These are phyloP conservation scores for Gossypium davidsonii DNA, from an alignment of 441 rosid genomes.

Conservation along the genomic window DNA sequence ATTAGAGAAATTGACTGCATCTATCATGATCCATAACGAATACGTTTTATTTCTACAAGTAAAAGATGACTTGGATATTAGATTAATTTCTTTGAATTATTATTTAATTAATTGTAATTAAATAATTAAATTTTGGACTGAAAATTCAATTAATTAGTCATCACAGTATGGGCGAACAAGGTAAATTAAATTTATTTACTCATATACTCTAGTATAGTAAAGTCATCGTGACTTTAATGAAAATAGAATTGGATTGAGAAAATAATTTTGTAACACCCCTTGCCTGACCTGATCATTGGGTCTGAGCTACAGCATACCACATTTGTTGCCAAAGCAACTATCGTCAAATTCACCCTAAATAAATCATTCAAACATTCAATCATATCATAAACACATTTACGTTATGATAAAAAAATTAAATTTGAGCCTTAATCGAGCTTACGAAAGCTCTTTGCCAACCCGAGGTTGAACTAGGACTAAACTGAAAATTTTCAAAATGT, in stretches of 20 bases:
- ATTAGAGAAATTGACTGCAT: background rate
- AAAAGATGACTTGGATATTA: background rate
- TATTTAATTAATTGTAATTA: too few species aligned
- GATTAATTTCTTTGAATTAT: background rate
- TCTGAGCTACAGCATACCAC: background rate
- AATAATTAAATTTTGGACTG: background rate
- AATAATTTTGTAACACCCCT: background rate
- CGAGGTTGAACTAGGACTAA: background rate
- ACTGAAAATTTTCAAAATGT: background rate
- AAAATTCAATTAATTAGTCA: background rate
- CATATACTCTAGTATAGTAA: background rate
- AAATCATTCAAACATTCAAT: background rate
- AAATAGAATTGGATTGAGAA: background rate
- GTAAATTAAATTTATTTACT: background rate
- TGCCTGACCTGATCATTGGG: background rate
- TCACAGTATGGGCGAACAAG: background rate
- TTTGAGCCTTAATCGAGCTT: background rate
- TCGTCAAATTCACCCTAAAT: background rate
- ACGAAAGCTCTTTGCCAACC: background rate
- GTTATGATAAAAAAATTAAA: too few species aligned
- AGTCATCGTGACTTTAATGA: background rate
- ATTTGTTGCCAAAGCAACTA: background rate
- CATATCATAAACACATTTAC: background rate
- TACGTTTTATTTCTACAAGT: background rate
- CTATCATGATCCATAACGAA: background rate